These are phyloP conservation scores for Pholiota conissans DNA, from an alignment of 768 basidiomycete species.

Conservation along the genomic window DNA sequence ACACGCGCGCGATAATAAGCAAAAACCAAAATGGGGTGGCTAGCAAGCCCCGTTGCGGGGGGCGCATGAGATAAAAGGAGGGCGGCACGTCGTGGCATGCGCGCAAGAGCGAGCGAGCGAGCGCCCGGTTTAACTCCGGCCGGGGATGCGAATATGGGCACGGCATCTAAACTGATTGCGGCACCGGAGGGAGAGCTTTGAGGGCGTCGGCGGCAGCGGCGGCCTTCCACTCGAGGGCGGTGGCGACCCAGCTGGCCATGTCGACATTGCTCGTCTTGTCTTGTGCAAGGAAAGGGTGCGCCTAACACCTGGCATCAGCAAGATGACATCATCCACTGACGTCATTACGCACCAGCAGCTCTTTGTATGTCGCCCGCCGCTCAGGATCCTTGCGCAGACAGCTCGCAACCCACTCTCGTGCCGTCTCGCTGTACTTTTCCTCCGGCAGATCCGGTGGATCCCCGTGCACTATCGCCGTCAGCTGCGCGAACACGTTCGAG, in stretches of 20 bases:
- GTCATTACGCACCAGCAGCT: slow-evolving; percentile 56
- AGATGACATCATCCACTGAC: slow-evolving; percentile 4
- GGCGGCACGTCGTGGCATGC: background rate
- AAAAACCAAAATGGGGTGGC: background rate
- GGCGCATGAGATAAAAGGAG: background rate
- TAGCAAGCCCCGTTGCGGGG: background rate
- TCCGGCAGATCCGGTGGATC: slow-evolving; percentile 87
- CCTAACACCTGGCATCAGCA: slow-evolving; percentile 35
- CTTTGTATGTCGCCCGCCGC: slow-evolving; percentile 77
- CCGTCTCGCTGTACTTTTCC: slow-evolving; percentile 61
- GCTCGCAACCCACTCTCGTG: slow-evolving; percentile 77
- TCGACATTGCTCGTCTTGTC: slow-evolving; percentile 66
- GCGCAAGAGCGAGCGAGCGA: background rate
- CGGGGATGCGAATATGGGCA: no score
- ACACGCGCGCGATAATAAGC: background rate
- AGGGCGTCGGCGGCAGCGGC: slow-evolving; percentile 8
- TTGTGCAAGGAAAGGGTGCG: slow-evolving; percentile 75
- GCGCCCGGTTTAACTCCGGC: no score
- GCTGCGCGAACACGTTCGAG: slow-evolving; percentile 93
- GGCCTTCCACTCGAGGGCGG: slow-evolving; percentile 37
- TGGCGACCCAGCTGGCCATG: slow-evolving; percentile 81
- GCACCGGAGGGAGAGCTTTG: slow-evolving; percentile 9
- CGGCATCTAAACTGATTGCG: slow-evolving; percentile 22
- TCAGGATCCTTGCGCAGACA: slow-evolving; percentile 85
- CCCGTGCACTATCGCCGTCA: slow-evolving; percentile 94